phyloP scores from a whole-genome alignment of 1,139 yeast genomes.

The Candida albicans region DNA sequence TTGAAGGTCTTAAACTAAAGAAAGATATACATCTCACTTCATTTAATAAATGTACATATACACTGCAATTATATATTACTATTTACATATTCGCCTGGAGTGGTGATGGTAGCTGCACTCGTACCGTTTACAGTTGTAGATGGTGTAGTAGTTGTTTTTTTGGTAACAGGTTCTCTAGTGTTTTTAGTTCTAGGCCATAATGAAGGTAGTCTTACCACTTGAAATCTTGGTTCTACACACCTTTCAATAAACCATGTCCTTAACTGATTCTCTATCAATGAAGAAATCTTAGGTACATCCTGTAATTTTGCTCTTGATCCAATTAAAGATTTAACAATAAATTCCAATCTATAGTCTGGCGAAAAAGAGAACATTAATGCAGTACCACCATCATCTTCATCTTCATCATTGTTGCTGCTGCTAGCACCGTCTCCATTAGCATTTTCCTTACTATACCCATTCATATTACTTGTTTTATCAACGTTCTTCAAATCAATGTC shows the following conservation, averaged over 20 bases:
- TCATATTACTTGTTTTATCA: conserved; percentile 1
- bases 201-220: conserved; percentile 78
- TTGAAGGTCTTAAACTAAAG: too few relatives aligned
- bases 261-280: conserved; percentile 76
- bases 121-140: neutral
- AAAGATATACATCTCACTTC: neutral
- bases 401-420: conserved; percentile 25
- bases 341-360: conserved; percentile 87
- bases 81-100: neutral
- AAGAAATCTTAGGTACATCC: conserved; percentile 89
- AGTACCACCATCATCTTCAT: conserved; percentile 43
- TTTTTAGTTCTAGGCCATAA: conserved; percentile 88
- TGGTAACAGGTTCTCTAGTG: conserved; percentile 45
- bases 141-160: conserved; percentile 9
- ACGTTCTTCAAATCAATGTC: conserved; percentile 22
- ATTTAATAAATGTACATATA: neutral
- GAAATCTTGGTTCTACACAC: conserved; percentile 91
- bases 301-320: conserved; percentile 92
- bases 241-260: conserved; percentile 90
- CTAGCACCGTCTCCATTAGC: conserved; percentile 13
- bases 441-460: neutral
- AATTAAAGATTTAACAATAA: conserved; percentile 79
- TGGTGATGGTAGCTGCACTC: neutral
- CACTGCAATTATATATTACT: neutral
- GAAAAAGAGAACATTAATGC: conserved; percentile 86